Evolutionary conservation across 345 rosid genomes (phyloP).

Genomic region (Syzygium oleosum): DNA sequence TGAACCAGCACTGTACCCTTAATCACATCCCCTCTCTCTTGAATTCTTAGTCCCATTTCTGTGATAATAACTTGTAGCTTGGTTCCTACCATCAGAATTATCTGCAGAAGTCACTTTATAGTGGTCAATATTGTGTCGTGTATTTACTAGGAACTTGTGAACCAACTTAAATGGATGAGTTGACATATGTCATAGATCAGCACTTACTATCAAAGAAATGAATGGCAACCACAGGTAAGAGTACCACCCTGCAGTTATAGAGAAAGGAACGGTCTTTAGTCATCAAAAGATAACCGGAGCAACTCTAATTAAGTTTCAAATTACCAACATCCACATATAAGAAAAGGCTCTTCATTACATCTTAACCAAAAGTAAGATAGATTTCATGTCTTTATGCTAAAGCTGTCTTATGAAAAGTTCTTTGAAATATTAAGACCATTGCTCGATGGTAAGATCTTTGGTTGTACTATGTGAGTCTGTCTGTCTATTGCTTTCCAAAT

Average conservation of each 20-base stretch:
- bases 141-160: not conserved
- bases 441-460: not conserved
- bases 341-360: not conserved
- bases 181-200: not conserved
- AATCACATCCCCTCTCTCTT: constrained; percentile 80
- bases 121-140: not conserved
- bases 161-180: not conserved
- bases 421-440: not conserved
- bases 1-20: constrained; percentile 90
- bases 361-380: not conserved
- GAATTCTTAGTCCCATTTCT: constrained; percentile 67
- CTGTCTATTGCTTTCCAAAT: not conserved
- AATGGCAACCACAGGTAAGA: constrained; percentile 81
- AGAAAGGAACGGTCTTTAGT: not conserved
- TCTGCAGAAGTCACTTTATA: constrained; percentile 18
- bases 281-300: not conserved
- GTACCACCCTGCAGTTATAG: constrained; percentile 40
- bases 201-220: constrained; percentile 73
- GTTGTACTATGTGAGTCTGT: not conserved
- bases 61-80: constrained; percentile 88
- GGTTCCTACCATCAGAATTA: constrained; percentile 59
- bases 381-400: not conserved
- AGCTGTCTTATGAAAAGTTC: not conserved
- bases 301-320: not conserved
- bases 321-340: not conserved